phyloP scores from a whole-genome alignment of 805 yeast genomes.

The Ogataea populi-albae region DNA sequence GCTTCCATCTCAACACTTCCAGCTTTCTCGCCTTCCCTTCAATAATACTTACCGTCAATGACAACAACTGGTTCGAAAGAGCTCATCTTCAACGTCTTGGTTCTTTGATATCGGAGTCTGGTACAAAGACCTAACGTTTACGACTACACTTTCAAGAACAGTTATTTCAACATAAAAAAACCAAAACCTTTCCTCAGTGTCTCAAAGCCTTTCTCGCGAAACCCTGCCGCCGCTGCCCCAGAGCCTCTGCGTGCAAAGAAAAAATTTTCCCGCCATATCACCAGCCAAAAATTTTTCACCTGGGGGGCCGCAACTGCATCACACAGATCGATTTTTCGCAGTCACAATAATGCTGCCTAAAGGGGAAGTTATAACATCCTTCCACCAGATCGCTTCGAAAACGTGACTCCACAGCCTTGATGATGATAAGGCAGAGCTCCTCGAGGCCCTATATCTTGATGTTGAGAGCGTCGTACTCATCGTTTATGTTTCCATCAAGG shows the following conservation, averaged over 20 bases:
- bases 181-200: not conserved
- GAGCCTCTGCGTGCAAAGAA: slow-evolving; percentile 1
- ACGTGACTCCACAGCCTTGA: too few relatives aligned
- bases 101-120: slow-evolving; percentile 1
- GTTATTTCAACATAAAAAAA: slow-evolving; percentile 2
- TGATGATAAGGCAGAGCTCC: too few relatives aligned
- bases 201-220: not conserved
- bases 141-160: slow-evolving; percentile 6
- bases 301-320: not conserved
- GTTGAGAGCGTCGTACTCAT: too few relatives aligned
- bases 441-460: too few relatives aligned
- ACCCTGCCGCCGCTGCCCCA: slow-evolving; percentile 3
- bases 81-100: slow-evolving; percentile 47
- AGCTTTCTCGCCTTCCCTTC: not conserved
- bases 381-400: too few relatives aligned
- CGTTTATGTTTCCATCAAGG: too few relatives aligned
- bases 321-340: too few relatives aligned
- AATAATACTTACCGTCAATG: slow-evolving; percentile 78
- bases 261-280: slow-evolving; percentile 7
- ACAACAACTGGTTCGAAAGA: slow-evolving; percentile 96
- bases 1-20: too few relatives aligned
- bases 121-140: slow-evolving; percentile 2
- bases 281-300: slow-evolving; percentile 6
- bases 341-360: too few relatives aligned
- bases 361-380: too few relatives aligned